Conservation (phyloP, 176 grass and related monocot species). For the Juncus effusus region DNA sequence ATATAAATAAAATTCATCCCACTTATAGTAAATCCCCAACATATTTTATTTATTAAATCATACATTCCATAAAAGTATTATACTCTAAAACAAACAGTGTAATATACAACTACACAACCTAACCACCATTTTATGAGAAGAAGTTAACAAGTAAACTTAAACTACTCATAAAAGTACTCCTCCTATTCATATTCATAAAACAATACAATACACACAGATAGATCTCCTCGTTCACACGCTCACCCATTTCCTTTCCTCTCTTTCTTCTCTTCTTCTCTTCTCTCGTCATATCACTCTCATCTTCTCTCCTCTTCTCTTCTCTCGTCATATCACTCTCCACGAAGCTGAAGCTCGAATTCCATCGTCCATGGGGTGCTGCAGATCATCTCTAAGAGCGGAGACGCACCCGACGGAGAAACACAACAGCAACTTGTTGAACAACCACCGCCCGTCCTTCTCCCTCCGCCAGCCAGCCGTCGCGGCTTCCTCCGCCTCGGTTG, state of each 20-base stretch:
- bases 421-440: slow-evolving; percentile 16
- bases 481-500: background rate
- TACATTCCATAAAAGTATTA: too few relatives aligned
- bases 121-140: too few relatives aligned
- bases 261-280: too few relatives aligned
- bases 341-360: background rate
- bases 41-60: too few relatives aligned
- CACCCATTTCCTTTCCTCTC: background rate
- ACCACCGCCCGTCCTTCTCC: slow-evolving; percentile 32
- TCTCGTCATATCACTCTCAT: background rate
- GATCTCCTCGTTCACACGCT: slow-evolving; percentile 14
- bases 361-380: slow-evolving; percentile 68
- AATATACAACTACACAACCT: too few relatives aligned
- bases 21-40: too few relatives aligned
- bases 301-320: slow-evolving; percentile 25
- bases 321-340: background rate
- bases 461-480: slow-evolving; percentile 21
- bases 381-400: slow-evolving; percentile 45
- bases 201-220: background rate
- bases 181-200: too few relatives aligned
- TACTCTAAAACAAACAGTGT: too few relatives aligned
- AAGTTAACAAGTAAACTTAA: too few relatives aligned
- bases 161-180: too few relatives aligned
- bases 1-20: too few relatives aligned
- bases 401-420: slow-evolving; percentile 56